Evolutionary conservation across 1,284 basidiomycete genomes (phyloP), one percentile per base, ranked within the genome.

Genomic region (Tilletiopsis washingtonensis): DNA sequence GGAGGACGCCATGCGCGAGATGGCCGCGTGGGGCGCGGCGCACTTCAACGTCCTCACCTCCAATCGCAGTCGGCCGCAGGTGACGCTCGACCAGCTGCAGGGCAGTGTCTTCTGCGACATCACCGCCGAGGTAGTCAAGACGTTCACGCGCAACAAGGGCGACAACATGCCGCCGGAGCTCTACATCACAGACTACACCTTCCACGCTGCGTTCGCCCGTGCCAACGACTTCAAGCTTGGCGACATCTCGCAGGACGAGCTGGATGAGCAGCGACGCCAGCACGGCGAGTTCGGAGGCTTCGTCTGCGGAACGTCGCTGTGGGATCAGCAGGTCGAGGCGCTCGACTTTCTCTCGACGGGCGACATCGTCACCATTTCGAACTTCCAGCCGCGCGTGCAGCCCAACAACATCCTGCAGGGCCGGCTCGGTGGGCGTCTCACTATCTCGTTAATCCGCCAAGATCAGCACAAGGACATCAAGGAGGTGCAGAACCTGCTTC

Each of bases 131-230:
- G 56, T 67, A 25, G 48, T 64, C 49, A 62, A 62, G 32, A 58
- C 64, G 40, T 62, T 56, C 21, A 49, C 59, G 7, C 53, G 12
- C 12, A 11, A 17, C 12, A 12, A 11, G 32, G 32, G 17, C 12
- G 17, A 53, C 24, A 54, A 58, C 21, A 32, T 49, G 4, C 54
- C 61, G 21, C 64, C 64, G 0, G 62, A 64, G 32, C 41, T 67
- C 25, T 67, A 64, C 50, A 57, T 67, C 27, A 59, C 64, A n/a
- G 64, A 67, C 49, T 67, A 62, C 39, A 61, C 62, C 43, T 44
- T 46, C 9, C 52, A 64, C 41, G 12, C 48, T 0, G 49, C 52
- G 25, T 58, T 67, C 47, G 59, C 45, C 17, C 52, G 57, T 20
- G 59, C 54, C 20, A 62, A 59, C 48, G 59, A 65, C 51, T 55